These are phyloP conservation scores for Ilyonectria robusta DNA, from an alignment of 2,329 filamentous ascomycete species.

Conservation along the genomic window DNA sequence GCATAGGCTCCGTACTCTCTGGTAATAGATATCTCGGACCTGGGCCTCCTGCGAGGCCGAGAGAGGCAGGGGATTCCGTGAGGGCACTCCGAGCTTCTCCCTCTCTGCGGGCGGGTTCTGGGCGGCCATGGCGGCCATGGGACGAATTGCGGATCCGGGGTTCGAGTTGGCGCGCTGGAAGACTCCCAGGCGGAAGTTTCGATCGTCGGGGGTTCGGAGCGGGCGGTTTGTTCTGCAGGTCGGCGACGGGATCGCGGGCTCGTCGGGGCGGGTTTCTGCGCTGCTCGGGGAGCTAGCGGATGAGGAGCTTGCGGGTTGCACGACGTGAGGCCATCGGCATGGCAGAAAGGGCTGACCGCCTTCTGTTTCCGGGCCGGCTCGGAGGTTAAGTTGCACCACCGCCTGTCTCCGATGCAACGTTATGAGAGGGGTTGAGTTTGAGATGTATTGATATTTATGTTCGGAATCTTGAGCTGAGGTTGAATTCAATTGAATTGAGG, in stretches of 20 bases:
- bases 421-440: background rate
- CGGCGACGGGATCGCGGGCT: slow-evolving; percentile 17
- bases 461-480: background rate
- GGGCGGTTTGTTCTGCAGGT: slow-evolving; percentile 13
- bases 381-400: background rate
- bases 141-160: slow-evolving; percentile 24
- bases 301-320: slow-evolving; percentile 44
- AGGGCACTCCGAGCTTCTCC: slow-evolving; percentile 64
- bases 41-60: slow-evolving; percentile 86
- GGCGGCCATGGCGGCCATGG: slow-evolving; percentile 53
- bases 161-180: background rate
- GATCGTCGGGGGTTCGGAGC: background rate
- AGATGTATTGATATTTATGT: background rate
- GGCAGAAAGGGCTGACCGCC: slow-evolving; percentile 43
- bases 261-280: background rate
- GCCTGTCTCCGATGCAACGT: background rate
- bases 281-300: slow-evolving; percentile 34
- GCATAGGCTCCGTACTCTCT: slow-evolving; percentile 82
- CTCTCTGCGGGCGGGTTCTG: slow-evolving; percentile 53
- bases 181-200: background rate
- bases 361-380: slow-evolving; percentile 23
- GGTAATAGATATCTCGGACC: slow-evolving; percentile 85
- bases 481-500: background rate
- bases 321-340: slow-evolving; percentile 43
- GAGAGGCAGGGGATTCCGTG: slow-evolving; percentile 85